Percentiles rank a stretch among this genome's conserved stretches.
phyloP scores from a whole-genome alignment of 257 asterid species.

The Craterostigma plantagineum region DNA sequence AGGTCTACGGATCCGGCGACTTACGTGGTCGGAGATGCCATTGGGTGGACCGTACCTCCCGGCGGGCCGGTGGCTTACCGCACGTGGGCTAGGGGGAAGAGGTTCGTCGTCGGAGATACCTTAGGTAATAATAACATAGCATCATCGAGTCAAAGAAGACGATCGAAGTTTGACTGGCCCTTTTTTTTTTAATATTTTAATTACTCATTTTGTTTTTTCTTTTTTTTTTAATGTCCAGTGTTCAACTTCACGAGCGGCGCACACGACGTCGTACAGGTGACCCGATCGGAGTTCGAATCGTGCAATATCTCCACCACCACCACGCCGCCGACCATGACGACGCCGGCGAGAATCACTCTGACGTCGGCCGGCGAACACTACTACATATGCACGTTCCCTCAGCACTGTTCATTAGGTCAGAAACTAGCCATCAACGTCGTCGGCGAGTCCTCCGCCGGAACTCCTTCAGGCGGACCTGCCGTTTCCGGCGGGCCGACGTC shows the following conservation, averaged over 20 bases:
- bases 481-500: too few species aligned
- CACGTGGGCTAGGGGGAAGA: conserved; percentile 38
- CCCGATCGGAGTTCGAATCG: conserved; percentile 25
- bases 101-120: conserved; percentile 41
- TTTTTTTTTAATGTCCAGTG: conserved; percentile 20
- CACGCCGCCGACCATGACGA: conserved; percentile 11
- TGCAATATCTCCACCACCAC: conserved; percentile 29
- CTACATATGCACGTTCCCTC: conserved; percentile 41
- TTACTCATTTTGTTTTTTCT: neutral
- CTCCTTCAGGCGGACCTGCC: conserved; percentile 5
- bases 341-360: conserved; percentile 51
- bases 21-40: conserved; percentile 35
- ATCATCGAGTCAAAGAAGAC: neutral
- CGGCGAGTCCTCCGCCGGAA: conserved; percentile 12
- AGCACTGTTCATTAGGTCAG: conserved; percentile 45
- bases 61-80: conserved; percentile 27
- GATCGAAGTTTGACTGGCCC: neutral
- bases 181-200: neutral
- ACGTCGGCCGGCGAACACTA: conserved; percentile 38
- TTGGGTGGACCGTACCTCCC: conserved; percentile 54
- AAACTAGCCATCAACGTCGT: conserved; percentile 50
- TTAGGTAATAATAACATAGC: conserved; percentile 25
- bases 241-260: conserved; percentile 43
- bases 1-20: conserved; percentile 14
- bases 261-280: conserved; percentile 36